Base-by-base conservation (phyloP, 2,329 filamentous ascomycete species). In the Sporothrix dimorphospora region DNA sequence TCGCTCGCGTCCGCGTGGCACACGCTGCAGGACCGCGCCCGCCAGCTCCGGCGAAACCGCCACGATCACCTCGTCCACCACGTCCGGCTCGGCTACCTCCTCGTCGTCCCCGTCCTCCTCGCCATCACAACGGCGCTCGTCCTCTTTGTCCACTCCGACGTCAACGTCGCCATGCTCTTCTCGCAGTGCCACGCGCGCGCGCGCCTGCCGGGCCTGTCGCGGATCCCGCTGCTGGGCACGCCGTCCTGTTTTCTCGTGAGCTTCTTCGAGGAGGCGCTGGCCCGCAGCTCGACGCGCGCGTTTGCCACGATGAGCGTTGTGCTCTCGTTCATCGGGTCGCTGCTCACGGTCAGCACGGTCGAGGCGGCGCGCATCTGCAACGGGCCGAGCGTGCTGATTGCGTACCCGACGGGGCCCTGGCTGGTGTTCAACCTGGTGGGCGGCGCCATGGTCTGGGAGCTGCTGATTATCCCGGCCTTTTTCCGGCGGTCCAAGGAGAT, bases 131-230 rank as follows among this genome's bases (percentile, higher is more conserved):
- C 85, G 4, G 79, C 79, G 38, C 71, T 79, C 74, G 75, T 79
- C 34, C 82, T 87, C 75, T 83, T 85, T 74, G 72, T 80, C 40
- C 81, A 85, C 78, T 82, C 82, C 55, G 85, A 87, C 78, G 81
- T 86, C 78, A 85, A 87, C 80, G 80, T 83, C 71, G 82, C 84
- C 21, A 80, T 86, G 74, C 84, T 88, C 73, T 87, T 83, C 80
- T 86, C 85, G 57, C 85, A 87, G 75, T 88, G 86, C 78, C 83
- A 86, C 77, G 80, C 86, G 1, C 83, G 79, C 72, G 78, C 84
- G 9, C 83, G 83, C 19, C 76, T 87, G 27, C 84, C 83, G 12
- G n/a, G 5, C 12, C 77, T 88, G 27, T 83, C 82, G 61, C 81
- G 78, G n/a, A 76, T 85, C 2, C 85, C 84, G 6, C 73, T 83